A percentile compares a stretch with the other conserved stretches of the same genome.
Conservation (phyloP, 2,329 filamentous ascomycete species). For the Macrophomina pseudophaseolina region DNA sequence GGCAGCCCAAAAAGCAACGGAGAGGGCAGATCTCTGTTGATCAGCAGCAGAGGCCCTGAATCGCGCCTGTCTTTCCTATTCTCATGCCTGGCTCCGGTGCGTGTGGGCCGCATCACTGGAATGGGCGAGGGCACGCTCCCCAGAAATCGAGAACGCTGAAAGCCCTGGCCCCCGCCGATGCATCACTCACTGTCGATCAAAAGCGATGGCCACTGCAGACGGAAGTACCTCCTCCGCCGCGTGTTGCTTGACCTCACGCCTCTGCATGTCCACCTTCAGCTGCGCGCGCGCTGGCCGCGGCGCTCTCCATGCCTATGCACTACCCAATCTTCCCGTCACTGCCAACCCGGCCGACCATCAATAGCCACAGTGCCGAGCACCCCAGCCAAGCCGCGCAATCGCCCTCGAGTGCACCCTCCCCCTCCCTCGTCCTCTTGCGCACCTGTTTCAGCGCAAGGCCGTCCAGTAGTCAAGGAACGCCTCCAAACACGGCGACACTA, state of each 20-base stretch:
- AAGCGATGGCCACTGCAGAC: no score
- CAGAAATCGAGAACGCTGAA: no score
- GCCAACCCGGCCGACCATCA: not conserved
- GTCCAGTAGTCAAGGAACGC: not conserved
- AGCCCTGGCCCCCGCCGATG: no score
- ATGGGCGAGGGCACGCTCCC: no score
- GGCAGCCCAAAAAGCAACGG: not conserved
- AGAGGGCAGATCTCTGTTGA: not conserved
- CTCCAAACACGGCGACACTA: no score
- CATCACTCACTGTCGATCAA: not conserved
- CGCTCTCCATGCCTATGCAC: not conserved
- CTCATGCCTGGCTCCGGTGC: not conserved
- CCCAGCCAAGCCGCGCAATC: not conserved
- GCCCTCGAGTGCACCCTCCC: not conserved
- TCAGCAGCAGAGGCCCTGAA: not conserved
- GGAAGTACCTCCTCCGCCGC: no score
- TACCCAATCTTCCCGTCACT: not conserved
- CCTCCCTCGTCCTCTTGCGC: not conserved
- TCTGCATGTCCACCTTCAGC: no score
- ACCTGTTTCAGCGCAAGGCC: not conserved
- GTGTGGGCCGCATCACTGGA: not conserved
- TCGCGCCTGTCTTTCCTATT: constrained; percentile 4
- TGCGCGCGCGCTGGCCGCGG: not conserved
- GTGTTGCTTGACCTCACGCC: no score
- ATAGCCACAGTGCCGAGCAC: not conserved